Base-by-base conservation (phyloP, 805 yeast genomes). In the Sugiyamaella americana region DNA sequence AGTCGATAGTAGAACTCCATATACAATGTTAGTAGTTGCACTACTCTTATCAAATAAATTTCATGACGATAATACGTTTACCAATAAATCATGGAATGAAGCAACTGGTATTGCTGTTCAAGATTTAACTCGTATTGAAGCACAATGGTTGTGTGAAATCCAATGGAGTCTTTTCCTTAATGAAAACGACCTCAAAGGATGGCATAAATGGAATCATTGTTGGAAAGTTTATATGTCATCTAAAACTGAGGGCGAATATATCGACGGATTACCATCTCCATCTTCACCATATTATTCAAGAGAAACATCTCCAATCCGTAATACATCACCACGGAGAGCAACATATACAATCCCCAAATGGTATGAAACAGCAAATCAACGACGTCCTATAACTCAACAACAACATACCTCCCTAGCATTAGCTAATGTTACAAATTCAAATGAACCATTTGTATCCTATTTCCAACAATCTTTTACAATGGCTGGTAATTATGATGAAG, bases 41-140 rank as follows among this genome's bases (percentile, higher is more conserved):
- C 72, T 91, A 38, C 78, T 91, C 32, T 70, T 91, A 51, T 95
- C 96, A 40, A 91, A 91, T 70, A 91, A 91, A 68, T 87, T 87
- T 64, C 87, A 89, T 62, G 98, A 91, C 67, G 98, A 91, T 69
- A 88, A 91, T 68, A 91, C 97, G 23, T 91, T 91, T 62, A 87
- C 95, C 51, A 91, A 91, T 68, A 82, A 80, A 59, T 87, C 96
- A 5, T 91, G 98, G 98, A 78, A 87, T 37, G 88, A 87, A 51
- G 98, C 97, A n/a, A 85, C 96, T 3, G 94, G 94, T 17, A 74
- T 91, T 52, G 66, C 77, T 4, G 71, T 86, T 41, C 59, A 60
- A 2, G 65, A 74, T 30, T 73, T 91, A 52, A 87, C 89, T 58
- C 58, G 62, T 16, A 68, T 78, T 51, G 98, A 91, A 69, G 76